Conservation (phyloP, 495 filamentous ascomycete species). For the Neurospora tetrasperma region DNA sequence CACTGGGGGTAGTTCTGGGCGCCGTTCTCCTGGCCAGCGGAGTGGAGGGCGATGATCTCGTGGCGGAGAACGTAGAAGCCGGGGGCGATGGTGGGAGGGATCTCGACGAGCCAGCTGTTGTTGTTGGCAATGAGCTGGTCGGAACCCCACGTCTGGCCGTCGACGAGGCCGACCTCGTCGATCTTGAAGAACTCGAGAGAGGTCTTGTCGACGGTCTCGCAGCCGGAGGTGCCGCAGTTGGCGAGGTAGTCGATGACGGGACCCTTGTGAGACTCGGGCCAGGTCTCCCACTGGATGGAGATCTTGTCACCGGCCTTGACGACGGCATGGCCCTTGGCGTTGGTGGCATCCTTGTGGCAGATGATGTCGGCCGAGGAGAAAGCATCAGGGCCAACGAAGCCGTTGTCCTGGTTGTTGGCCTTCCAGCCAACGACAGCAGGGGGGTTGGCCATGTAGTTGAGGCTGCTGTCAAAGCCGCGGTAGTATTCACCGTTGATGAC, state of each 20-base stretch:
- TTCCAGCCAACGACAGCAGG: conserved; percentile 48
- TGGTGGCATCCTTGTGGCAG: conserved; percentile 37
- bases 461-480: conserved; percentile 25
- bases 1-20: conserved; percentile 77
- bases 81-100: conserved; percentile 51
- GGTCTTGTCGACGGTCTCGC: conserved; percentile 54
- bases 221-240: conserved; percentile 54
- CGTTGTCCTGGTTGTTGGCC: conserved; percentile 45
- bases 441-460: conserved; percentile 30
- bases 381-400: conserved; percentile 43
- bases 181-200: conserved; percentile 71
- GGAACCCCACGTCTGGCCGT: conserved; percentile 45
- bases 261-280: conserved; percentile 41
- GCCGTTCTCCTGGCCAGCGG: conserved; percentile 47
- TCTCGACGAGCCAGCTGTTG: conserved; percentile 58
- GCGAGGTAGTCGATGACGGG: conserved; percentile 68
- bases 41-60: conserved; percentile 73
- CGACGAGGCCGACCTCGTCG: conserved; percentile 48
- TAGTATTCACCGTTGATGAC: conserved; percentile 48
- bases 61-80: conserved; percentile 74
- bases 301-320: conserved; percentile 36
- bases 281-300: conserved; percentile 39
- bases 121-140: conserved; percentile 59
- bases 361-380: conserved; percentile 37
- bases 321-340: conserved; percentile 28